Percentiles rank a stretch among this genome's conserved stretches.
These are phyloP conservation scores for Suillus fuscotomentosus DNA, from an alignment of 768 basidiomycete species.

Conservation along the genomic window DNA sequence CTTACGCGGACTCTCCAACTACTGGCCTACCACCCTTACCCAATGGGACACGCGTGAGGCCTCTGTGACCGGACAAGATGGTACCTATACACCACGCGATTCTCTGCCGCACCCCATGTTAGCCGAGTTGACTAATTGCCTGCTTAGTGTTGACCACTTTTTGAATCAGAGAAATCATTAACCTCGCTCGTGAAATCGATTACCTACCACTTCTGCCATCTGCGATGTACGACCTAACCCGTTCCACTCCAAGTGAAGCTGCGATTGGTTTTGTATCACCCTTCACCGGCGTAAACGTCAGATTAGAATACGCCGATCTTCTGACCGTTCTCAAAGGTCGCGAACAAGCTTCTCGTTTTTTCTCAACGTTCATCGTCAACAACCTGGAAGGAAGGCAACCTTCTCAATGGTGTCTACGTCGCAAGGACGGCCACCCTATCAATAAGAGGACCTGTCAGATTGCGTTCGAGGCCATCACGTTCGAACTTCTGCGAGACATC, in stretches of 20 bases:
- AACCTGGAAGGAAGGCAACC: slow-evolving; percentile 66
- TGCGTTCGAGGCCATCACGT: slow-evolving; percentile 72
- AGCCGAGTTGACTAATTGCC: slow-evolving; percentile 22
- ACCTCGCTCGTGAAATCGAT: slow-evolving; percentile 57
- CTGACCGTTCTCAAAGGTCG: slow-evolving; percentile 63
- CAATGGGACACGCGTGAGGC: slow-evolving; percentile 70
- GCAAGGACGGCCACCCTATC: slow-evolving; percentile 43
- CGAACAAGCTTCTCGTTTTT: slow-evolving; percentile 69
- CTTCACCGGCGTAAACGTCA: slow-evolving; percentile 37
- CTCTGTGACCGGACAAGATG: slow-evolving; percentile 46
- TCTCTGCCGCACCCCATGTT: slow-evolving; percentile 69
- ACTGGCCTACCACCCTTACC: slow-evolving; percentile 62
- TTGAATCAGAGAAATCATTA: slow-evolving; percentile 56
- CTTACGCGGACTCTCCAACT: slow-evolving; percentile 46
- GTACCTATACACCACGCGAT: slow-evolving; percentile 55
- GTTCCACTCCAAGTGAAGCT: slow-evolving; percentile 60
- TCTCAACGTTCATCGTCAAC: slow-evolving; percentile 75
- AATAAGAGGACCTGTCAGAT: slow-evolving; percentile 60
- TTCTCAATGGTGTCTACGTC: slow-evolving; percentile 47
- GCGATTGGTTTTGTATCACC: slow-evolving; percentile 48
- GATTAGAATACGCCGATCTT: slow-evolving; percentile 49
- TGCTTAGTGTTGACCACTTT: slow-evolving; percentile 10
- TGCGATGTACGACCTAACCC: slow-evolving; percentile 80
- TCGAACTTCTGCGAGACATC: slow-evolving; percentile 71
- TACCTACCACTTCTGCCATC: slow-evolving; percentile 63